These are phyloP conservation scores for Cladosporium colombiae DNA, from an alignment of 2,329 filamentous ascomycete species.

Conservation along the genomic window DNA sequence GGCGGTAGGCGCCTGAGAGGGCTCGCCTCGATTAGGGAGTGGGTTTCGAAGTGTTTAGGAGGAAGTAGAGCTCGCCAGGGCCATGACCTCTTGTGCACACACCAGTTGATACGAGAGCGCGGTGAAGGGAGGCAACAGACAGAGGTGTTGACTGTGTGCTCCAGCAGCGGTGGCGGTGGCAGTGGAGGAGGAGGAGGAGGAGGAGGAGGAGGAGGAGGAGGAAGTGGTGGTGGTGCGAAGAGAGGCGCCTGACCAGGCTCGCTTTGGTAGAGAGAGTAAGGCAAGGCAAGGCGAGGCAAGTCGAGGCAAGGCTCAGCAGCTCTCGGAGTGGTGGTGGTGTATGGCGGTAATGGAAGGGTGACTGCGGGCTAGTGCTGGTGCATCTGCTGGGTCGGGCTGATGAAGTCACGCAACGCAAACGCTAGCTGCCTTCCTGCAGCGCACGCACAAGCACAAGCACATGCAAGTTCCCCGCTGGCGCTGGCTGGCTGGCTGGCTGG, in stretches of 20 bases:
- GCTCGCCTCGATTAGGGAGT: neutral
- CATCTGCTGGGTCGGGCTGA: neutral
- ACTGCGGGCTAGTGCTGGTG: neutral
- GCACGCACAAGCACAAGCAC: neutral
- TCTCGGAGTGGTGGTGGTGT: neutral
- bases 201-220: no score
- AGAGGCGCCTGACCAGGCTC: conserved; percentile 9
- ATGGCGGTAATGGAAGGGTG: neutral
- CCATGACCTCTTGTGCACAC: conserved; percentile 14
- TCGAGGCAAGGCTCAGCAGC: neutral
- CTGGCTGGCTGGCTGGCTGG: neutral
- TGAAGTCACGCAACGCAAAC: conserved; percentile 16
- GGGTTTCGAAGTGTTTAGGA: conserved; percentile 9
- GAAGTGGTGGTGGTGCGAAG: neutral
- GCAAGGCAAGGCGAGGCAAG: neutral
- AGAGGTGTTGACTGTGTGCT: neutral
- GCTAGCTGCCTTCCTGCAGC: conserved; percentile 5
- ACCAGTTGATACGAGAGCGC: neutral
- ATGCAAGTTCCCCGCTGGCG: conserved; percentile 12
- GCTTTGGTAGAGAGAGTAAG: neutral
- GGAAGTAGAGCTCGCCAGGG: conserved; percentile 2
- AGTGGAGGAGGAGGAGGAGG: no score
- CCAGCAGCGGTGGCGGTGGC: neutral
- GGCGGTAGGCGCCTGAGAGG: neutral
- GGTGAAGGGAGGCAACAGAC: neutral